Conservation (phyloP, 139 green algal genomes). For the Chloropicon primus region DNA sequence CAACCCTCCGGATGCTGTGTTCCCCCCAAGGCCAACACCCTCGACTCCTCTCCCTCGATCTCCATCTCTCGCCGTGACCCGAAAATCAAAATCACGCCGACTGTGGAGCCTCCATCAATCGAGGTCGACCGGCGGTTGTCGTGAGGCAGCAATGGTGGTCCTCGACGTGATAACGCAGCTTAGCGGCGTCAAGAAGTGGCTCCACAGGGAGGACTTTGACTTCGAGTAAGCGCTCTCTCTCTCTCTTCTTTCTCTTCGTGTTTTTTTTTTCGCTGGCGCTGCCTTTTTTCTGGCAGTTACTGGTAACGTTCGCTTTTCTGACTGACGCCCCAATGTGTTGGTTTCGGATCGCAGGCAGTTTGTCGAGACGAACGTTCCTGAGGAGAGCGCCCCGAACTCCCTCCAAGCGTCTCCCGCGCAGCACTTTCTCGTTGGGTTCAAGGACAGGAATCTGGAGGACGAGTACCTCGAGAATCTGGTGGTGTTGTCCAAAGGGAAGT, state of each 20-base stretch:
- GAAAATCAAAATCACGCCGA: too few species aligned
- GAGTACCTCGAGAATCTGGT: not conserved
- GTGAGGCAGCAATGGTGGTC: not conserved
- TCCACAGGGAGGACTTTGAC: not conserved
- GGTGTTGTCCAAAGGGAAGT: not conserved
- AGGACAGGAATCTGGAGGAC: not conserved
- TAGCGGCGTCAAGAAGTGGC: not conserved
- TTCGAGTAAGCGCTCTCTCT: not conserved
- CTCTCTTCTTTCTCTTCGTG: not conserved
- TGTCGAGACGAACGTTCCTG: not conserved
- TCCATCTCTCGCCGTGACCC: too few species aligned
- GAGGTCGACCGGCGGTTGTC: too few species aligned
- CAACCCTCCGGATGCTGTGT: too few species aligned
- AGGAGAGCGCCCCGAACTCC: not conserved
- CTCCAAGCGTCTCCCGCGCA: not conserved
- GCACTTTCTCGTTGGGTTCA: not conserved
- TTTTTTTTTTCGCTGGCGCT: too few species aligned
- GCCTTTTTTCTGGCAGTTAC: too few species aligned
- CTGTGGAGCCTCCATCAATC: too few species aligned
- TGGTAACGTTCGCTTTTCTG: too few species aligned
- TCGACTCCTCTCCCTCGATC: too few species aligned
- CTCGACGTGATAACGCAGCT: not conserved
- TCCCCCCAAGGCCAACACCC: too few species aligned
- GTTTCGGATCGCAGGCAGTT: not conserved
- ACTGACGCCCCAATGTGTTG: too few species aligned